phyloP scores from a whole-genome alignment of 2,329 filamentous ascomycete genomes.

The Stachybotrys chlorohalonatus region DNA sequence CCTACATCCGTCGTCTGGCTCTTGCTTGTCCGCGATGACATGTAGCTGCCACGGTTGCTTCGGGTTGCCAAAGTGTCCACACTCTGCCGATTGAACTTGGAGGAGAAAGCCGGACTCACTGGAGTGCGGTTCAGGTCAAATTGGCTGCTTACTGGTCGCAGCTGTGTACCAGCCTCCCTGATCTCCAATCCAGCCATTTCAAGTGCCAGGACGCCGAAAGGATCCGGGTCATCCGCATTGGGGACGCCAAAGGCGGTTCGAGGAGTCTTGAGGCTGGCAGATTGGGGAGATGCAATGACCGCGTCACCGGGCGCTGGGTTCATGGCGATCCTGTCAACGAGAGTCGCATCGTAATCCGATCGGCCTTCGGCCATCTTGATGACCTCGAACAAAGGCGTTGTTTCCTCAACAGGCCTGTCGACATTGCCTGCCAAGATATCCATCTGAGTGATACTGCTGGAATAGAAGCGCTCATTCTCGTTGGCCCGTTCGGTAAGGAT shows the following conservation, averaged over 20 bases:
- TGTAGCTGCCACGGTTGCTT: slow-evolving; percentile 66
- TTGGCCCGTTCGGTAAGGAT: slow-evolving; percentile 47
- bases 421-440: slow-evolving; percentile 51
- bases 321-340: slow-evolving; percentile 55
- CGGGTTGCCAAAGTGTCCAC: slow-evolving; percentile 51
- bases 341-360: slow-evolving; percentile 57
- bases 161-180: slow-evolving; percentile 67
- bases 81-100: slow-evolving; percentile 55
- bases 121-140: slow-evolving; percentile 77
- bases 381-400: slow-evolving; percentile 62
- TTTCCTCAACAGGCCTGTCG: slow-evolving; percentile 43
- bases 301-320: slow-evolving; percentile 71
- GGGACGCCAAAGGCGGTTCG: slow-evolving; percentile 65
- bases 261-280: slow-evolving; percentile 23
- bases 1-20: slow-evolving; percentile 62
- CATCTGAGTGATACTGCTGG: slow-evolving; percentile 38
- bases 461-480: slow-evolving; percentile 53
- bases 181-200: slow-evolving; percentile 86
- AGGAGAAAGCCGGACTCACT: slow-evolving; percentile 58
- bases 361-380: slow-evolving; percentile 84
- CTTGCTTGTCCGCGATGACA: slow-evolving; percentile 60
- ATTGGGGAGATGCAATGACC: slow-evolving; percentile 37
- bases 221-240: slow-evolving; percentile 74
- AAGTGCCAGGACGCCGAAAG: slow-evolving; percentile 83
- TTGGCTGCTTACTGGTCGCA: slow-evolving; percentile 64